Conservation (phyloP, 306 rosid genomes). For the Cucumis hystrix region DNA sequence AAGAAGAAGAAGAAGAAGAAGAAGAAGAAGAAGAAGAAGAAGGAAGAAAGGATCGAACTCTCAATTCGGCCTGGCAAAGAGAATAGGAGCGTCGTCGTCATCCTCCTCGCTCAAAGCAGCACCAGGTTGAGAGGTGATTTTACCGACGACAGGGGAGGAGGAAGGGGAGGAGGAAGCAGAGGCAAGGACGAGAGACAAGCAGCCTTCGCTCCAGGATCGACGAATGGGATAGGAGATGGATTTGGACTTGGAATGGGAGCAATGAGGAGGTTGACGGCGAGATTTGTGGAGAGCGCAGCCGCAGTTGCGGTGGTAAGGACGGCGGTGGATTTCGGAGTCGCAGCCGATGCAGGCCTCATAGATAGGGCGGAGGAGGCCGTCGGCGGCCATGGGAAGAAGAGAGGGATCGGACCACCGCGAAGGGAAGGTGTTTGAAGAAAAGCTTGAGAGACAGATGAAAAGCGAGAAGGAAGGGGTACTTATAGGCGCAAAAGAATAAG, state of each 20-base stretch:
- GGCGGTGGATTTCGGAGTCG: conserved; percentile 10
- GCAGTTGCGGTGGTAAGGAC: conserved; percentile 14
- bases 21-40: background rate
- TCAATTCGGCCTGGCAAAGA: background rate
- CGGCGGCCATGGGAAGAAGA: background rate
- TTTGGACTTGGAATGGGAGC: background rate
- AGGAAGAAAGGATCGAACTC: background rate
- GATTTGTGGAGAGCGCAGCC: conserved; percentile 10
- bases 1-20: background rate
- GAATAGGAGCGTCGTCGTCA: background rate
- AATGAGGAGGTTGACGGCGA: background rate
- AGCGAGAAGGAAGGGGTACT: no score
- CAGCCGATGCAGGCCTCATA: conserved; percentile 9
- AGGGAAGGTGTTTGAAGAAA: background rate
- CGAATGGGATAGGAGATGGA: conserved; percentile 8
- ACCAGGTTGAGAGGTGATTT: background rate
- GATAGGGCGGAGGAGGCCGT: conserved; percentile 4
- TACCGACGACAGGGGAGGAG: conserved; percentile 8
- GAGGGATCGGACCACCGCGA: background rate
- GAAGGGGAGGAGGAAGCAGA: background rate
- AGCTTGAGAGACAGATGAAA: background rate
- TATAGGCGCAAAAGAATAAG: background rate
- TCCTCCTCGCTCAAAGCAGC: background rate
- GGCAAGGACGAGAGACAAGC: background rate
- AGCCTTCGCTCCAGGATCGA: conserved; percentile 14